A percentile compares a stretch with the other conserved stretches of the same genome.
phyloP scores from a whole-genome alignment of 495 filamentous ascomycete genomes.

The Lichenothelia convexa region DNA sequence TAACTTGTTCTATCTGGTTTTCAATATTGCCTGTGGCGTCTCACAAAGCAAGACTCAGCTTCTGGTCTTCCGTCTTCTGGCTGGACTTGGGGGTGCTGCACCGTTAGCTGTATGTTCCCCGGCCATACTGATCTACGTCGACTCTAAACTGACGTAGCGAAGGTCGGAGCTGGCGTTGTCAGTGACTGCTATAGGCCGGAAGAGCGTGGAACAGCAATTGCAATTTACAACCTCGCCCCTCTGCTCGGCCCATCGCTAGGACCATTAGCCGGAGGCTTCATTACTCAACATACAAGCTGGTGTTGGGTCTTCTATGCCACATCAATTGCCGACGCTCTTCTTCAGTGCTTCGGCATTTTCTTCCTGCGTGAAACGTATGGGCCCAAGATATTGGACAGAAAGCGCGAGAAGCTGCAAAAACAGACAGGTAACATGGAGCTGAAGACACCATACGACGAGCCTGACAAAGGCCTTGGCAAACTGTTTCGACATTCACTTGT shows the following conservation, averaged over 20 bases:
- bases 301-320: constrained; percentile 45
- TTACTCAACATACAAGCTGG: constrained; percentile 50
- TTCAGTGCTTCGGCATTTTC: constrained; percentile 46
- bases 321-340: constrained; percentile 39
- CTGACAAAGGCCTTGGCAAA: constrained; percentile 16
- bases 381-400: constrained; percentile 39
- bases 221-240: constrained; percentile 45
- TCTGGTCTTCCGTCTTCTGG: constrained; percentile 37
- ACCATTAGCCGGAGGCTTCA: constrained; percentile 36
- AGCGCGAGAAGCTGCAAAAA: constrained; percentile 34
- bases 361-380: constrained; percentile 51
- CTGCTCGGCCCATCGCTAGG: constrained; percentile 49
- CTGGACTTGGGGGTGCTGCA: constrained; percentile 38
- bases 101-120: constrained; percentile 24
- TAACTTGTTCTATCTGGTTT: constrained; percentile 48
- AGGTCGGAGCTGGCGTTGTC: constrained; percentile 39
- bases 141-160: background rate
- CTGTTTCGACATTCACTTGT: constrained; percentile 20
- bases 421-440: constrained; percentile 42
- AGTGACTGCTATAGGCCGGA: constrained; percentile 44
- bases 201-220: constrained; percentile 44
- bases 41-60: constrained; percentile 31
- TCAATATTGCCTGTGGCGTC: constrained; percentile 37
- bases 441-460: constrained; percentile 42
- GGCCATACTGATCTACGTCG: constrained; percentile 6